These are phyloP conservation scores for Rubroboletus satanas DNA, from an alignment of 768 basidiomycete genomes.

Conservation along the genomic window DNA sequence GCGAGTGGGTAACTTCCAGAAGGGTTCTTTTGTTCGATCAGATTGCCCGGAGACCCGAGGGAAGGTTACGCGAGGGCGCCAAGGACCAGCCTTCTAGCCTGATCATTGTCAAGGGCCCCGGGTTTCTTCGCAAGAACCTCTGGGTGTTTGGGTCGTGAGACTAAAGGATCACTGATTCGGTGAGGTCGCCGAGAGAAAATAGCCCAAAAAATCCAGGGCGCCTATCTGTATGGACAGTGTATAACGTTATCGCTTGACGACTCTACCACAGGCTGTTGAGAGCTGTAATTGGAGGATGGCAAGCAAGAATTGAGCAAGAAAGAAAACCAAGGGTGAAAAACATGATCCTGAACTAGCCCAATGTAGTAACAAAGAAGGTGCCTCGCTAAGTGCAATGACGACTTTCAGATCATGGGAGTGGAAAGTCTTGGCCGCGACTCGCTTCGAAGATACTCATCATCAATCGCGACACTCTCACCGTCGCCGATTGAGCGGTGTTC, in stretches of 20 bases:
- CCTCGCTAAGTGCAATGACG: too few relatives aligned
- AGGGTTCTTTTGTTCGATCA: neutral
- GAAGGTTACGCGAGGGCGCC: neutral
- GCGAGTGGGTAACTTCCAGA: neutral
- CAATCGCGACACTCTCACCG: neutral
- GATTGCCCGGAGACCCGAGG: neutral
- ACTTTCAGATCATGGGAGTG: neutral
- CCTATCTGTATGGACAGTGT: too few relatives aligned
- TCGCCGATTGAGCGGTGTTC: constrained; percentile 5
- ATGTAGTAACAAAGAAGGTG: too few relatives aligned
- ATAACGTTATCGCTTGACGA: too few relatives aligned
- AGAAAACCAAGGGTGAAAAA: too few relatives aligned
- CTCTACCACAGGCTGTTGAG: too few relatives aligned
- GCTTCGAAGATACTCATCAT: neutral
- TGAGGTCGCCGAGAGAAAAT: neutral
- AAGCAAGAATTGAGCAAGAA: too few relatives aligned
- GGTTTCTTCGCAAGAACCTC: constrained; percentile 6
- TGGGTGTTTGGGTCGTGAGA: neutral
- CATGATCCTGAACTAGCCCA: too few relatives aligned
- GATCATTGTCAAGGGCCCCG: neutral
- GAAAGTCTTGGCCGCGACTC: neutral
- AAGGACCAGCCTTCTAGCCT: neutral
- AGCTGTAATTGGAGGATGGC: too few relatives aligned
- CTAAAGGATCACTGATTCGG: neutral
- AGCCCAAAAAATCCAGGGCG: neutral